Conservation (phyloP, 2,329 filamentous ascomycete species). For the Verticillium zaregamsianum region DNA sequence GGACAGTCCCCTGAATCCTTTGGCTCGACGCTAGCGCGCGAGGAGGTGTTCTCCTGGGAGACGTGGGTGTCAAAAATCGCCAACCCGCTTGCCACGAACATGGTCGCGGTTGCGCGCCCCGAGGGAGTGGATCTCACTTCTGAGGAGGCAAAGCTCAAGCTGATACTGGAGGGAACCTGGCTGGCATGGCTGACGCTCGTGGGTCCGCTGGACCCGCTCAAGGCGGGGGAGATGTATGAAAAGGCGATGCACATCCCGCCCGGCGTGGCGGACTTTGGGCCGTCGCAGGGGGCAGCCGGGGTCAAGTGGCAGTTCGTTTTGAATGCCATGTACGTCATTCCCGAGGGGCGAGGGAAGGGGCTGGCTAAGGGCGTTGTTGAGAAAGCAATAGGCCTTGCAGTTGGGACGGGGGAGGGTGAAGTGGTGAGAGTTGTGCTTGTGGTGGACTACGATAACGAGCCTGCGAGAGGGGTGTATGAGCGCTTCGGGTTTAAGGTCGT, state of each 20-base stretch:
- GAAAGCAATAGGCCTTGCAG: background rate
- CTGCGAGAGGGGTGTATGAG: slow-evolving; percentile 4
- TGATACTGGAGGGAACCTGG: background rate
- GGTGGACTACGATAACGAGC: slow-evolving; percentile 7
- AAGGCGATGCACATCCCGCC: background rate
- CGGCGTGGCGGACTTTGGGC: background rate
- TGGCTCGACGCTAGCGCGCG: slow-evolving; percentile 7
- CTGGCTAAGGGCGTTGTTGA: background rate
- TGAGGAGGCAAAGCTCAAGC: background rate
- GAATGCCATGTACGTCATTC: slow-evolving; percentile 9
- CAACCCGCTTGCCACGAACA: slow-evolving; percentile 4
- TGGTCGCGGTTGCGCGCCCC: slow-evolving; percentile 2
- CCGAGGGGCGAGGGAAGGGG: background rate
- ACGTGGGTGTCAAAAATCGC: slow-evolving; percentile 4
- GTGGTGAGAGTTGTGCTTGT: background rate
- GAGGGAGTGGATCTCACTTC: background rate
- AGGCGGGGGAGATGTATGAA: background rate
- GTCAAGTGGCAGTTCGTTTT: background rate
- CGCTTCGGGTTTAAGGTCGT: slow-evolving; percentile 1
- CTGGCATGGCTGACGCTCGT: slow-evolving; percentile 1
- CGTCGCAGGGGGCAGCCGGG: background rate
- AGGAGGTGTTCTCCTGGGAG: slow-evolving; percentile 3
- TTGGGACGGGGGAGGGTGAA: background rate
- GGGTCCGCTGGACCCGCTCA: slow-evolving; percentile 4
- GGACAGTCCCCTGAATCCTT: slow-evolving; percentile 6